phyloP scores from a whole-genome alignment of 2,329 filamentous ascomycete genomes.

The Aspergillus floridensis region DNA sequence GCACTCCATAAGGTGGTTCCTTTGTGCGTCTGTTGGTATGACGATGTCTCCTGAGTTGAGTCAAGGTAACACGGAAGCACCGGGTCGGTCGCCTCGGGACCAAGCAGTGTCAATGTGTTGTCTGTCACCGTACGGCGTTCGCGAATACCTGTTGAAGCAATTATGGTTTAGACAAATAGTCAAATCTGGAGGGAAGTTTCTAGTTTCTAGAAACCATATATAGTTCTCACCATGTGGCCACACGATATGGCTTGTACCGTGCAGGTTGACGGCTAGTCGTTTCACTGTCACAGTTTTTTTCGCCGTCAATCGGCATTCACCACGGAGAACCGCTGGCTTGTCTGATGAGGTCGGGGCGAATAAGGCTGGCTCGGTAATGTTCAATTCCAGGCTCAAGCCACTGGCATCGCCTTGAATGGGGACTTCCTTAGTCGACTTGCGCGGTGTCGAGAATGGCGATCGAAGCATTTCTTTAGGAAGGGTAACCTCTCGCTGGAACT shows the following conservation, averaged over 20 bases:
- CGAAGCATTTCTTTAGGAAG: slow-evolving; percentile 5
- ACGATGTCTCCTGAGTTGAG: neutral
- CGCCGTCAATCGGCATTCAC: slow-evolving; percentile 11
- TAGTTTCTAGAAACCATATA: neutral
- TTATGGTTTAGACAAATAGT: neutral
- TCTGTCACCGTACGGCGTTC: slow-evolving; percentile 11
- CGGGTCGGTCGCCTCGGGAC: neutral
- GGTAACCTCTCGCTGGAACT: neutral
- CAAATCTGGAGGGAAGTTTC: neutral
- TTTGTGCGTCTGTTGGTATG: neutral
- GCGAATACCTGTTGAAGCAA: slow-evolving; percentile 6
- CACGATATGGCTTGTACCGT: slow-evolving; percentile 11
- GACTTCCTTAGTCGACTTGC: neutral
- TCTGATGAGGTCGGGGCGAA: slow-evolving; percentile 15
- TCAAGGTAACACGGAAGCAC: neutral
- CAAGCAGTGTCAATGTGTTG: slow-evolving; percentile 9
- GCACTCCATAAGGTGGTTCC: slow-evolving; percentile 7
- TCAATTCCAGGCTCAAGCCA: slow-evolving; percentile 9
- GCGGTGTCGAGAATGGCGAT: neutral
- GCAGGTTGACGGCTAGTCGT: slow-evolving; percentile 11
- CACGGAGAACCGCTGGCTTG: slow-evolving; percentile 16
- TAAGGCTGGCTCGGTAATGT: slow-evolving; percentile 13
- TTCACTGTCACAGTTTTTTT: slow-evolving; percentile 9
- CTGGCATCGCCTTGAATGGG: neutral
- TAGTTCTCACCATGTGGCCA: slow-evolving; percentile 15